Percentiles rank a stretch among this genome's conserved stretches.
These are phyloP conservation scores for Aspergillus diversus DNA, from an alignment of 495 filamentous ascomycete genomes.

Conservation along the genomic window DNA sequence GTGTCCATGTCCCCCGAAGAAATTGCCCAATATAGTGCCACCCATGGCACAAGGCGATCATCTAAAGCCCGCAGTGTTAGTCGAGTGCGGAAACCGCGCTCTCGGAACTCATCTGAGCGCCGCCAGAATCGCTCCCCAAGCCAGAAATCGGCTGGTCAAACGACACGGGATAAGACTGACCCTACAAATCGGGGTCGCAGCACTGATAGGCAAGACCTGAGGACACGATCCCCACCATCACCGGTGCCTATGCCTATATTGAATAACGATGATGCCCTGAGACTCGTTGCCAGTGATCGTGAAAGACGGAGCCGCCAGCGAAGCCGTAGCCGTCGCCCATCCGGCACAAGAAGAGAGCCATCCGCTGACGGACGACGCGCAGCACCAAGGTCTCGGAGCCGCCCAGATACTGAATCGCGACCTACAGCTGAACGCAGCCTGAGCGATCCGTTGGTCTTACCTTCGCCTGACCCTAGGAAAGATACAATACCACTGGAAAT, in stretches of 20 bases:
- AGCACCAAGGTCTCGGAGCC: conserved; percentile 53
- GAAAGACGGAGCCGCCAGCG: conserved; percentile 65
- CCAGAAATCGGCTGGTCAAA: conserved; percentile 50
- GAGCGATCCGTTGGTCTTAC: conserved; percentile 7
- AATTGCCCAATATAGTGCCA: conserved; percentile 57
- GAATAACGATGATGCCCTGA: conserved; percentile 60
- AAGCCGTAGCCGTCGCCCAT: conserved; percentile 49
- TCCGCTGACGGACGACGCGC: conserved; percentile 52
- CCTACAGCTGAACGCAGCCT: conserved; percentile 19
- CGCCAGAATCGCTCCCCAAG: conserved; percentile 46
- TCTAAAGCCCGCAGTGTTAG: conserved; percentile 46
- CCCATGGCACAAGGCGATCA: conserved; percentile 45
- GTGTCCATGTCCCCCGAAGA: conserved; percentile 92
- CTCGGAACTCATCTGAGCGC: conserved; percentile 36
- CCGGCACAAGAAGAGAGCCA: conserved; percentile 47
- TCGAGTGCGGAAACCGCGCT: conserved; percentile 40
- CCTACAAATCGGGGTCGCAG: conserved; percentile 53
- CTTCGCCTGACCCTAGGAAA: background rate
- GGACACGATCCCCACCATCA: conserved; percentile 76
- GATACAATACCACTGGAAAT: conserved; percentile 20
- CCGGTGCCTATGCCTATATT: conserved; percentile 75
- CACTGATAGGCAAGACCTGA: conserved; percentile 58
- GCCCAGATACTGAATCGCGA: conserved; percentile 39
- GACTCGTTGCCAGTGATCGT: conserved; percentile 61
- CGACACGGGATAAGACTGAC: conserved; percentile 40